A percentile compares a stretch with the other conserved stretches of the same genome.
phyloP scores from a whole-genome alignment of 352 stramenopile genomes.

The Phytopythium delawarense region DNA sequence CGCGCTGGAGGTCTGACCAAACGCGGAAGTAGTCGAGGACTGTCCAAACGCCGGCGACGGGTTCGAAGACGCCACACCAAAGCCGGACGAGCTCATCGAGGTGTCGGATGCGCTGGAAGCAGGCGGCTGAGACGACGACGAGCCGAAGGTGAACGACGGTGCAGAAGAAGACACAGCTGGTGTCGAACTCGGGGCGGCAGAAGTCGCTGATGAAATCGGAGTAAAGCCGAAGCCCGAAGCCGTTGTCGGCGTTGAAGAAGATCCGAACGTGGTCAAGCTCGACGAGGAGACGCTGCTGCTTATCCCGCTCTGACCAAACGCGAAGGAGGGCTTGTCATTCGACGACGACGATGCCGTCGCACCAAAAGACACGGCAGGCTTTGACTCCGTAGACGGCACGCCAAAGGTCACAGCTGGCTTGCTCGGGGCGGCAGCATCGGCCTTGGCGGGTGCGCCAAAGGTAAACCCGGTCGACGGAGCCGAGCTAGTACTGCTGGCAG shows the following conservation, averaged over 20 bases:
- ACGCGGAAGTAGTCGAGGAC: slow-evolving; percentile 1
- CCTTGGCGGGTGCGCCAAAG: slow-evolving; percentile 15
- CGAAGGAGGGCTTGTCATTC: slow-evolving; percentile 3
- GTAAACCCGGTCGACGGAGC: slow-evolving; percentile 4
- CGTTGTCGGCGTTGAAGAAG: slow-evolving; percentile 16
- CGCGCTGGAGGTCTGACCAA: not conserved
- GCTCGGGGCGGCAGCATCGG: not conserved
- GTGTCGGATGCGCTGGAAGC: slow-evolving; percentile 17
- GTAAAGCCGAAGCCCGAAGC: slow-evolving; percentile 21
- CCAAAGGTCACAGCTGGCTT: slow-evolving; percentile 10
- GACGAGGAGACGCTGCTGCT: not conserved
- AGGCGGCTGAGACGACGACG: slow-evolving; percentile 16
- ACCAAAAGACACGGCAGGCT: slow-evolving; percentile 41
- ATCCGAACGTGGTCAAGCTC: slow-evolving; percentile 3
- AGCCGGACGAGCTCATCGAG: slow-evolving; percentile 14
- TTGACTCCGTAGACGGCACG: slow-evolving; percentile 14
- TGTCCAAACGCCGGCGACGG: slow-evolving; percentile 22
- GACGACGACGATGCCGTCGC: slow-evolving; percentile 14
- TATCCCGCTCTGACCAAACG: slow-evolving; percentile 3
- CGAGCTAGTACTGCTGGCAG: not conserved
- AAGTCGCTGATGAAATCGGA: slow-evolving; percentile 4
- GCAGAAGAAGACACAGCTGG: slow-evolving; percentile 8
- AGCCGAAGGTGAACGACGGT: slow-evolving; percentile 40
- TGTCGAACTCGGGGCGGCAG: slow-evolving; percentile 9
- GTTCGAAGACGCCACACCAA: not conserved